Conservation (phyloP, 805 yeast genomes). For the Lachancea mirantina region DNA sequence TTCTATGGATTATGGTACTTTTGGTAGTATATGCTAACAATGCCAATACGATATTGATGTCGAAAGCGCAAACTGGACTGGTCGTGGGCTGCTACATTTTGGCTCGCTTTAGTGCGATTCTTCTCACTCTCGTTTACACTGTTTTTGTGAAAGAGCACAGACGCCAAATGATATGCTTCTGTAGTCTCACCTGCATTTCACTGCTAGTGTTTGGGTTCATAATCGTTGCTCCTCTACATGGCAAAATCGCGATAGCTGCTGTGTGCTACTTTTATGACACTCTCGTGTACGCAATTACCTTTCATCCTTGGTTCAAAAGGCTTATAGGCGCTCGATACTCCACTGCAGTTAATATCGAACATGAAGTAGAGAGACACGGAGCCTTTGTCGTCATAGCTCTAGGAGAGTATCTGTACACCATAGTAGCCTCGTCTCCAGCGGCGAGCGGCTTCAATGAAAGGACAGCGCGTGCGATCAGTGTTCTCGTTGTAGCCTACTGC, state of each 20-base stretch:
- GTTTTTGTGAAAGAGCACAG: conserved; percentile 36
- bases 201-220: conserved; percentile 1
- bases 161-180: conserved; percentile 17
- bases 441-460: conserved; percentile 37
- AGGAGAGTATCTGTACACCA: conserved; percentile 53
- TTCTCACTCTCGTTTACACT: conserved; percentile 35
- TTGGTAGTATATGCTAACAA: conserved; percentile 48
- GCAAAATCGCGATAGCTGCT: conserved; percentile 2
- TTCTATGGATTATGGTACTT: conserved; percentile 46
- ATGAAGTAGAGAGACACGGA: conserved; percentile 43
- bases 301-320: conserved; percentile 2
- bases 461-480: too few species aligned
- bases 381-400: conserved; percentile 57
- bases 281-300: conserved; percentile 1
- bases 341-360: conserved; percentile 59
- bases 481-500: too few species aligned
- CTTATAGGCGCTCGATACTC: conserved; percentile 39
- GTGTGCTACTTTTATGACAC: conserved; percentile 2
- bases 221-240: conserved; percentile 1
- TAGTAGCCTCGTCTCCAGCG: conserved; percentile 44
- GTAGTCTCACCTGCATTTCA: conserved; percentile 1
- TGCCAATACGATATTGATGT: conserved; percentile 19
- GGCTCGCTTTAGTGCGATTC: conserved; percentile 37
- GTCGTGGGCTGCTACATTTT: conserved; percentile 44
- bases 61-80: conserved; percentile 13